Conservation (phyloP, 768 basidiomycete genomes). For the Tricholoma sp. region DNA sequence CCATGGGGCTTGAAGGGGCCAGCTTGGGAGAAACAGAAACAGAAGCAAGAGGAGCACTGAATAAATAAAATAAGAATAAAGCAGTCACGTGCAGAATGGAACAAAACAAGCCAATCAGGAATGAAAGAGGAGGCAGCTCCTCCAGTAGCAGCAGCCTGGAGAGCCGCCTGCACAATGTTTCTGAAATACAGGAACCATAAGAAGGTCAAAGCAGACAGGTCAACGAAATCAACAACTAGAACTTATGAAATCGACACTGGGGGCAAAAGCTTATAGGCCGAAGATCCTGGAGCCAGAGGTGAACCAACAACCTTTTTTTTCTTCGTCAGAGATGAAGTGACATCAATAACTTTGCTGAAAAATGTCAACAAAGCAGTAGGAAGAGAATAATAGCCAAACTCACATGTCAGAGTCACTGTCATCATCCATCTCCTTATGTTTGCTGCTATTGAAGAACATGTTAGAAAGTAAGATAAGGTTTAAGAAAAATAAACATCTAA, state of each 20-base stretch:
- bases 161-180: neutral
- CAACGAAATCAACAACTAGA: neutral
- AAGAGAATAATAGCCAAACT: neutral
- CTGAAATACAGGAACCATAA: neutral
- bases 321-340: neutral
- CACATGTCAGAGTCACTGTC: neutral
- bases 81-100: neutral
- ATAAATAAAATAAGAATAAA: neutral
- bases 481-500: neutral
- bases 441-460: neutral
- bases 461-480: neutral
- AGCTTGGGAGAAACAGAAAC: neutral
- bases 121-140: neutral
- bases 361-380: neutral
- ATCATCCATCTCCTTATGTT: neutral
- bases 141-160: neutral
- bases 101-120: neutral
- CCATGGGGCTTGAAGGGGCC: neutral
- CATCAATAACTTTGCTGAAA: neutral
- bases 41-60: no score
- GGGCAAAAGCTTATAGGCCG: neutral
- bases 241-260: neutral
- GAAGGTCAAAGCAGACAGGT: neutral
- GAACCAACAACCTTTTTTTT: neutral
- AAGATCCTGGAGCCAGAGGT: neutral